A percentile compares a stretch with the other conserved stretches of the same genome.
Evolutionary conservation across 208 protist species (phyloP).

Genomic region (Balamuthia mandrillaris): DNA sequence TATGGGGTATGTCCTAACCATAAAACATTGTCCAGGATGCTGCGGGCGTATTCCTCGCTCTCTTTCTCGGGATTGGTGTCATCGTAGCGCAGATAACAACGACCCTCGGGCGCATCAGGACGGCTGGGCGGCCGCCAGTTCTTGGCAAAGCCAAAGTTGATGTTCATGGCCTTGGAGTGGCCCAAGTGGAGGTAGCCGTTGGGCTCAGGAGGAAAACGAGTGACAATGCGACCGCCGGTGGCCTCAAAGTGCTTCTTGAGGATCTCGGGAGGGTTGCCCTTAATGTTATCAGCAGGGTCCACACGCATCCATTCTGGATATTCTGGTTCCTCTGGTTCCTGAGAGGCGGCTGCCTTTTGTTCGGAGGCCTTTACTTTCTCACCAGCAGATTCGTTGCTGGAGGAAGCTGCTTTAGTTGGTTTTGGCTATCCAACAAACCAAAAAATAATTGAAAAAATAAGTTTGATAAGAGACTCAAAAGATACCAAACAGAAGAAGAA

Average conservation of each 20-base stretch:
- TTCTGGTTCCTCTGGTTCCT: not conserved
- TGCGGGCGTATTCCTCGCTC: slow-evolving; percentile 7
- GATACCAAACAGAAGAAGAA: too few species aligned
- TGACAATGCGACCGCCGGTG: slow-evolving; percentile 72
- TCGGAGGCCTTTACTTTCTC: too few species aligned
- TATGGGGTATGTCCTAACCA: slow-evolving; percentile 79
- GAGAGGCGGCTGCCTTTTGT: too few species aligned
- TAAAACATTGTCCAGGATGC: slow-evolving; percentile 62
- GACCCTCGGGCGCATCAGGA: slow-evolving; percentile 87
- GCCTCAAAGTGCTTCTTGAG: slow-evolving; percentile 58
- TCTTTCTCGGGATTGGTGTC: slow-evolving; percentile 96
- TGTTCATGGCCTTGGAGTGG: slow-evolving; percentile 98
- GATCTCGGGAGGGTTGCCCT: slow-evolving; percentile 41
- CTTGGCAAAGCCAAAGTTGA: slow-evolving; percentile 96
- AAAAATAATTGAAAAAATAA: too few species aligned
- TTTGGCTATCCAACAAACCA: too few species aligned
- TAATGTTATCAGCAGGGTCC: not conserved
- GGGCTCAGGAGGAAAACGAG: slow-evolving; percentile 86
- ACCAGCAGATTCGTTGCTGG: too few species aligned
- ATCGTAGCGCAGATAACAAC: slow-evolving; percentile 96
- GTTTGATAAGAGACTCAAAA: too few species aligned
- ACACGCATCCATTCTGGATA: not conserved
- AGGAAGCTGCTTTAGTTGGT: not conserved
- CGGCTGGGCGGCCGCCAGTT: too few species aligned
- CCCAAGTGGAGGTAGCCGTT: slow-evolving; percentile 75